These are phyloP conservation scores for Fusarium papillatum DNA, from an alignment of 2,329 filamentous ascomycete species.

Conservation along the genomic window DNA sequence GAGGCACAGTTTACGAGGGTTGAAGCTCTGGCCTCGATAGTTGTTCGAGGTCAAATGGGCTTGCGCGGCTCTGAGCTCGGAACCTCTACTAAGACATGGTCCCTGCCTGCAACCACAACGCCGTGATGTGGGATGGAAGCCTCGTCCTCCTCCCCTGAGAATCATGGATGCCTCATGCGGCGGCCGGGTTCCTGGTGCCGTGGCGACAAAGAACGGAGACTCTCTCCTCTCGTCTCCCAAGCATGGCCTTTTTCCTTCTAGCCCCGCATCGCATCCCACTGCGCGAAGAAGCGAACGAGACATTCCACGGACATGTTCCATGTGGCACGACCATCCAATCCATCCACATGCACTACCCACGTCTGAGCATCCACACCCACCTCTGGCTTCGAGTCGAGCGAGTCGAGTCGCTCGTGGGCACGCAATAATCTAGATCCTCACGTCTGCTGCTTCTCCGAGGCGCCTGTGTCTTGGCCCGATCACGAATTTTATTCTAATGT, in stretches of 20 bases:
- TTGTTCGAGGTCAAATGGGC: neutral
- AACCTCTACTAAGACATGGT: neutral
- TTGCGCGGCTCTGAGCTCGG: neutral
- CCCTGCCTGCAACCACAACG: conserved; percentile 7
- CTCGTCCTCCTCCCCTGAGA: conserved; percentile 14
- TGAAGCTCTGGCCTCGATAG: neutral
- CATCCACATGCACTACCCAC: conserved; percentile 14
- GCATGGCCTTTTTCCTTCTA: conserved; percentile 26
- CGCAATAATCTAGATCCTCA: conserved; percentile 17
- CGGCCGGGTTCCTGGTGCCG: conserved; percentile 16
- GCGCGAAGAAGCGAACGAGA: conserved; percentile 22
- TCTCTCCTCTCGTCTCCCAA: conserved; percentile 19
- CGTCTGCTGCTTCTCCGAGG: neutral
- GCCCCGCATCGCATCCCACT: conserved; percentile 23
- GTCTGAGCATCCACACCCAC: conserved; percentile 15
- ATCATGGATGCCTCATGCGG: conserved; percentile 7
- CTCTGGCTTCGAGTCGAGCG: neutral
- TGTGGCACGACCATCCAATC: conserved; percentile 31
- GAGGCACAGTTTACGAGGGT: neutral
- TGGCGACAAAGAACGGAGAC: conserved; percentile 14
- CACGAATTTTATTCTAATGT: neutral
- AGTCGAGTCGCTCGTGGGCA: conserved; percentile 1
- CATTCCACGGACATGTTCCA: conserved; percentile 33
- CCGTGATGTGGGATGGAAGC: conserved; percentile 18
- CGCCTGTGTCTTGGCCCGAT: neutral